These are phyloP conservation scores for Ocimum tenuiflorum DNA, from an alignment of 257 asterid species.

Conservation along the genomic window DNA sequence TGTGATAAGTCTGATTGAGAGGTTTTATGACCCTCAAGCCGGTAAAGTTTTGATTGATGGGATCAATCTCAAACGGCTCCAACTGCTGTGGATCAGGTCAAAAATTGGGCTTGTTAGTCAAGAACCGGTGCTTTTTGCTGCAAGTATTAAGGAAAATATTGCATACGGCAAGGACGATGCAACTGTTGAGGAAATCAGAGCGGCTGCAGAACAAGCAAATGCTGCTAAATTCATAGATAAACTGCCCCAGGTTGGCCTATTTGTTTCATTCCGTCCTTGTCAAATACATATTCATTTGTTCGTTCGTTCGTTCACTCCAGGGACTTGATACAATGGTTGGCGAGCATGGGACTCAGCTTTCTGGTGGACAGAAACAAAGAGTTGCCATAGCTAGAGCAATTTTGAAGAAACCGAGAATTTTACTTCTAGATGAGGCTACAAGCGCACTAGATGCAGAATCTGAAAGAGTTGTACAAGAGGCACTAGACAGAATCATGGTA, in stretches of 20 bases:
- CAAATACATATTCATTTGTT: no score
- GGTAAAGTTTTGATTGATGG: conserved; percentile 52
- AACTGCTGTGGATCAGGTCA: conserved; percentile 56
- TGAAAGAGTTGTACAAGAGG: conserved; percentile 53
- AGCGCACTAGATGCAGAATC: conserved; percentile 66
- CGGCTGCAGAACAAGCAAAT: conserved; percentile 47
- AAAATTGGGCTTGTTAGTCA: conserved; percentile 66
- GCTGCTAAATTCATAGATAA: conserved; percentile 55
- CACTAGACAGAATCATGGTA: conserved; percentile 50
- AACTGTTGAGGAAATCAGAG: conserved; percentile 45
- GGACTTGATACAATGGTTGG: conserved; percentile 62
- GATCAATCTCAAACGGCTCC: conserved; percentile 38
- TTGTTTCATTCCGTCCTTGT: no score
- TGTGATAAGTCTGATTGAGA: conserved; percentile 50
- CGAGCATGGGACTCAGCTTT: conserved; percentile 61
- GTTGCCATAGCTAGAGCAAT: conserved; percentile 64
- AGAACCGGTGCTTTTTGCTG: conserved; percentile 60
- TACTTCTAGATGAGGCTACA: conserved; percentile 64
- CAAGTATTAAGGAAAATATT: conserved; percentile 52
- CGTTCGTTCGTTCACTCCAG: conserved; percentile 1
- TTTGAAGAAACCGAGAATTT: conserved; percentile 46
- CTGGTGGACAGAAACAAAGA: conserved; percentile 66
- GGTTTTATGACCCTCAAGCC: conserved; percentile 56
- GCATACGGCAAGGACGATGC: conserved; percentile 59
- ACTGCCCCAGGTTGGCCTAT: conserved; percentile 38